phyloP scores from a whole-genome alignment of 2,329 filamentous ascomycete genomes.

The Aspergillus transmontanensis region DNA sequence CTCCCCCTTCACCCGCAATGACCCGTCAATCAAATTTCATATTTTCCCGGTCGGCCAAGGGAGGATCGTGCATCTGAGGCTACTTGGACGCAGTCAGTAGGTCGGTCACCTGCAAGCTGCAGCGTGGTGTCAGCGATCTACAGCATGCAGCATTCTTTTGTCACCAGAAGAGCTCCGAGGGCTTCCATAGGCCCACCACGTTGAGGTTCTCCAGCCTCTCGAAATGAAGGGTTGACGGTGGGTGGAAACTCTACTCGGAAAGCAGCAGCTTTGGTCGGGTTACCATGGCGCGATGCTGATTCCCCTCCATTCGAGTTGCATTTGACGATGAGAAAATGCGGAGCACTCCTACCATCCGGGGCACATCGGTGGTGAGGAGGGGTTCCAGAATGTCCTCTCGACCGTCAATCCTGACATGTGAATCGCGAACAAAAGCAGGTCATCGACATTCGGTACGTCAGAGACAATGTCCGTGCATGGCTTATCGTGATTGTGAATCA shows the following conservation, averaged over 20 bases:
- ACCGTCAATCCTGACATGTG: conserved; percentile 14
- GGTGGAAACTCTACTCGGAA: conserved; percentile 4
- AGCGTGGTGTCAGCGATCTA: conserved; percentile 19
- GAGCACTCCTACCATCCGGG: conserved; percentile 9
- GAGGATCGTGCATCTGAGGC: conserved; percentile 15
- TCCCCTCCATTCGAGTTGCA: conserved; percentile 11
- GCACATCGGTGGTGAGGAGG: conserved; percentile 10
- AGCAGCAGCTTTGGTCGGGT: not conserved
- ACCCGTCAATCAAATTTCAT: conserved; percentile 9
- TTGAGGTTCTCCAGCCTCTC: not conserved
- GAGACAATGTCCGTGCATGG: conserved; percentile 9
- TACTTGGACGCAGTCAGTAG: conserved; percentile 16
- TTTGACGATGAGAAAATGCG: conserved; percentile 9
- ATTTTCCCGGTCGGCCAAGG: conserved; percentile 11
- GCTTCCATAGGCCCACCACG: conserved; percentile 6
- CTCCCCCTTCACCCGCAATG: conserved; percentile 1
- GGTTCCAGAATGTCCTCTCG: conserved; percentile 12
- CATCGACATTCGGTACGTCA: conserved; percentile 8
- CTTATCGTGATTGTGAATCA: conserved; percentile 14
- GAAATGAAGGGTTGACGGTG: not conserved
- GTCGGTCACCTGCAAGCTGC: conserved; percentile 20
- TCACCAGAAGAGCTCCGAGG: conserved; percentile 13
- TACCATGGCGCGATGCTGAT: conserved; percentile 1
- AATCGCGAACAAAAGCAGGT: conserved; percentile 8
- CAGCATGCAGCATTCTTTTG: conserved; percentile 13